A percentile compares a stretch with the other conserved stretches of the same genome.
Evolutionary conservation across 768 basidiomycete genomes (phyloP).

Genomic region (Mycena vulgaris): DNA sequence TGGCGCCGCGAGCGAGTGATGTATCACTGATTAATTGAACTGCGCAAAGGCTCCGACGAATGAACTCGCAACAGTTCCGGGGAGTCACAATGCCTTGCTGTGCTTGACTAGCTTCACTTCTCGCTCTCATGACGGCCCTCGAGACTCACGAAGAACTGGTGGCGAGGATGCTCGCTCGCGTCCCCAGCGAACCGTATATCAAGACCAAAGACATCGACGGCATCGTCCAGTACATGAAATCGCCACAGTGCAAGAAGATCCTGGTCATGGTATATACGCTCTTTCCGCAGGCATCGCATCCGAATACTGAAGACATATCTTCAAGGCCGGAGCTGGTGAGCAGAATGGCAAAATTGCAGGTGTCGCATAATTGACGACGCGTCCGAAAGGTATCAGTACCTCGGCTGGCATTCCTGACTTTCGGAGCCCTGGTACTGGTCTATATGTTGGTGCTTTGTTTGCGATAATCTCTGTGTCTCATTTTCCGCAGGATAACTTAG

Average conservation of each 20-base stretch:
- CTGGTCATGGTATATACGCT: slow-evolving; percentile 5
- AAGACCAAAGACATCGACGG: slow-evolving; percentile 14
- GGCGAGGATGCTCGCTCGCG: slow-evolving; percentile 8
- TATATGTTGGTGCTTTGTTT: not conserved
- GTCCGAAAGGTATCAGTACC: slow-evolving; percentile 3
- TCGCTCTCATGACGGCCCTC: not conserved
- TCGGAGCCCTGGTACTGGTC: slow-evolving; percentile 7
- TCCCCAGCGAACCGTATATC: slow-evolving; percentile 7
- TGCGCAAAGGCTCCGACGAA: no score
- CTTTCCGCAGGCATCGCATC: not conserved
- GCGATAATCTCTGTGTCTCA: not conserved
- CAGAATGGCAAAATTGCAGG: not conserved
- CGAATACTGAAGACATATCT: not conserved
- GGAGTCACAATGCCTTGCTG: no score
- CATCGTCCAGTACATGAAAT: slow-evolving; percentile 11
- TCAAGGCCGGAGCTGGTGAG: slow-evolving; percentile 11
- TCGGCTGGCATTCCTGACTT: slow-evolving; percentile 16
- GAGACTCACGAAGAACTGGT: slow-evolving; percentile 14
- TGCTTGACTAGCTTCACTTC: no score
- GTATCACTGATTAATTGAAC: no score
- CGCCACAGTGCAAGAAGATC: slow-evolving; percentile 4
- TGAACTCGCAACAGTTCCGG: no score
- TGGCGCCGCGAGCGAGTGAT: no score
- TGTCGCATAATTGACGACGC: not conserved
- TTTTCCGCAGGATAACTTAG: slow-evolving; percentile 5